Evolutionary conservation across 306 rosid species (phyloP).

Genomic region (Inga leiocalycina): DNA sequence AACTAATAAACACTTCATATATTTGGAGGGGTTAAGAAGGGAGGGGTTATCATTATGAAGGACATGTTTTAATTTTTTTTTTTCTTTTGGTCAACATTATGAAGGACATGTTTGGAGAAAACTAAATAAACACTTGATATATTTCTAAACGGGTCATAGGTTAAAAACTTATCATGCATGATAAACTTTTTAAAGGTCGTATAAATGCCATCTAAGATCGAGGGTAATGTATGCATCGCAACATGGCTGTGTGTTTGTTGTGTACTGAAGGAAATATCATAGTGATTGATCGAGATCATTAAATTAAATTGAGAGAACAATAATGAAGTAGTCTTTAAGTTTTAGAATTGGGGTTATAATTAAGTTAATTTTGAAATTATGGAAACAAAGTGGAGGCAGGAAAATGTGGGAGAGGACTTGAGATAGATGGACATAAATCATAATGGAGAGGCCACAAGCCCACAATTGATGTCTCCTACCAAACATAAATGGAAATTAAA

Average conservation of each 20-base stretch:
- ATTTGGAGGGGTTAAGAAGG: no score
- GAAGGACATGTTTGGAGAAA: no score
- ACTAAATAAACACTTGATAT: no score
- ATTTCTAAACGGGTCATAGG: no score
- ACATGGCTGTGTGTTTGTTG: not conserved
- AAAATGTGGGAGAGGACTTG: not conserved
- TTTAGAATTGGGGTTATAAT: not conserved
- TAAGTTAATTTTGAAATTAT: not conserved
- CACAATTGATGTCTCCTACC: constrained; percentile 53
- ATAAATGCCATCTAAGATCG: no score
- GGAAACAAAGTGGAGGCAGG: not conserved
- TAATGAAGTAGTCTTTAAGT: not conserved
- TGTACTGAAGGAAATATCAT: not conserved
- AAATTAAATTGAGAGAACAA: not conserved
- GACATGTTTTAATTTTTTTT: no score
- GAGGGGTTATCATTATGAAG: no score
- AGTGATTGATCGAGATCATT: not conserved
- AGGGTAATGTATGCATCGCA: no score
- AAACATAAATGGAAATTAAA: not conserved
- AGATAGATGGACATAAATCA: not conserved
- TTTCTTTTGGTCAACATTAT: no score
- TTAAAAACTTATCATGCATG: no score
- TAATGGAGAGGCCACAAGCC: constrained; percentile 23
- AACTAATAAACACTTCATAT: no score
- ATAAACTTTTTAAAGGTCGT: no score